Percentiles rank a stretch among this genome's conserved stretches.
phyloP scores from a whole-genome alignment of 1,284 basidiomycete species.

The Pulveroboletus sp. region DNA sequence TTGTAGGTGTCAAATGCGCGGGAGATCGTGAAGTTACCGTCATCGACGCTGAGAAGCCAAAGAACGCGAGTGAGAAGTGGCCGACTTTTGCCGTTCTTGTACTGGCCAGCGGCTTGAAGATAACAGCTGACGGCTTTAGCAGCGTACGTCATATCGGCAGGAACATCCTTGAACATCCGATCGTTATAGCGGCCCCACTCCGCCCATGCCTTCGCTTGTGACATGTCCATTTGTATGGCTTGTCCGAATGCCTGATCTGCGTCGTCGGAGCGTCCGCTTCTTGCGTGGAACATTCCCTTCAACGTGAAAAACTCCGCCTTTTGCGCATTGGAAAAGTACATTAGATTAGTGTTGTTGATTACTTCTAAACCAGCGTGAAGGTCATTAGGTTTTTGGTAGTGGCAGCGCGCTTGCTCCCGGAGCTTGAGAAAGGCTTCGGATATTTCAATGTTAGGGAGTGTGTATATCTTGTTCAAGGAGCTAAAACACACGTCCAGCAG shows the following conservation, averaged over 20 bases:
- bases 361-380: slow-evolving; percentile 93
- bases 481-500: slow-evolving; percentile 95
- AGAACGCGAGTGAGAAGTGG: slow-evolving; percentile 90
- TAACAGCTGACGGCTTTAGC: slow-evolving; percentile 96
- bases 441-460: slow-evolving; percentile 98
- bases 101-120: slow-evolving; percentile 93
- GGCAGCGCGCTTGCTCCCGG: slow-evolving; percentile 98
- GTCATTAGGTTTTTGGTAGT: slow-evolving; percentile 95
- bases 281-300: slow-evolving; percentile 98
- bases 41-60: slow-evolving; percentile 96
- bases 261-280: slow-evolving; percentile 84
- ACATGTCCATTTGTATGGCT: slow-evolving; percentile 95
- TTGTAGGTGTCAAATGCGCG: slow-evolving; percentile 95
- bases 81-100: slow-evolving; percentile 93
- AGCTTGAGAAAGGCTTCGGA: slow-evolving; percentile 99
- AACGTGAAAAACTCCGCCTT: slow-evolving; percentile 99
- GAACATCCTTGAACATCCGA: slow-evolving; percentile 84
- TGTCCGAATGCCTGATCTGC: slow-evolving; percentile 92
- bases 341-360: slow-evolving; percentile 98
- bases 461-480: slow-evolving; percentile 96
- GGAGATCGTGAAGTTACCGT: slow-evolving; percentile 71
- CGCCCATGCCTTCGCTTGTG: slow-evolving; percentile 95
- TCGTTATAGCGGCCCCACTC: slow-evolving; percentile 98
- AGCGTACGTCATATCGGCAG: slow-evolving; percentile 71
- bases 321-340: slow-evolving; percentile 94